Conservation (phyloP, 306 rosid species). For the Prunus persica region Prunus_persica_NCBIv2 NC_034014.1:2794501-2795000, state of each 20-base stretch:
- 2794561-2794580: conserved; percentile 33
- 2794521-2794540: conserved; percentile 43
- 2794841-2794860: not conserved
- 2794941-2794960: conserved; percentile 22
- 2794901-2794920: conserved; percentile 16
- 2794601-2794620: conserved; percentile 14
- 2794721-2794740: conserved; percentile 6
- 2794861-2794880: not conserved
- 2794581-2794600: not conserved
- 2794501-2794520: conserved; percentile 37
- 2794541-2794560: conserved; percentile 43
- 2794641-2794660: not conserved
- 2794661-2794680: conserved; percentile 22
- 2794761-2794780: conserved; percentile 29
- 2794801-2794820: conserved; percentile 1
- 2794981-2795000: not conserved
- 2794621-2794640: not conserved
- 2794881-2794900: not conserved
- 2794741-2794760: not conserved
- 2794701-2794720: not conserved
- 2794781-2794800: conserved; percentile 39
- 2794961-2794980: conserved; percentile 13
- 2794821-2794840: conserved; percentile 2
- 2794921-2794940: conserved; percentile 9
- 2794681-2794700: not conserved